Percentiles rank a stretch among this genome's conserved stretches.
Evolutionary conservation across 2,329 filamentous ascomycete species (phyloP).

Genomic region (Ascochyta koolunga): DNA sequence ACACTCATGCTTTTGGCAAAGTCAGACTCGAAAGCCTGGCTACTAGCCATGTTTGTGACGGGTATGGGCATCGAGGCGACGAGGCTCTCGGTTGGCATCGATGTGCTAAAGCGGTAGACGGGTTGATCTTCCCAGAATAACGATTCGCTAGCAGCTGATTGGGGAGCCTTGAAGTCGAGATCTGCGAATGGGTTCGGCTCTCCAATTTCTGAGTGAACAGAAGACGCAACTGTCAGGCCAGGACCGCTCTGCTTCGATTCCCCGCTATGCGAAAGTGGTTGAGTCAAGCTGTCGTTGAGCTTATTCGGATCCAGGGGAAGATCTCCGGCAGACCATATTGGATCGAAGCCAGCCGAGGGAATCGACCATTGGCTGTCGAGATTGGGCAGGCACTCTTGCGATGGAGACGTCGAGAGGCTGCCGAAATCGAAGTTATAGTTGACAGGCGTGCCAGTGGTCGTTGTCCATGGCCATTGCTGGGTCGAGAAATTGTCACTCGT

Average conservation of each 20-base stretch:
- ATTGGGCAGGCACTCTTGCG: slow-evolving; percentile 46
- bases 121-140: slow-evolving; percentile 48
- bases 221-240: slow-evolving; percentile 49
- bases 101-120: slow-evolving; percentile 39
- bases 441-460: slow-evolving; percentile 31
- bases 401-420: slow-evolving; percentile 48
- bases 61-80: slow-evolving; percentile 34
- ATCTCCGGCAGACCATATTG: slow-evolving; percentile 49
- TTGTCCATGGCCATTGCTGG: slow-evolving; percentile 44
- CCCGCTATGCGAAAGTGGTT: slow-evolving; percentile 50
- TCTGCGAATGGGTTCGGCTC: slow-evolving; percentile 44
- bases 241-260: slow-evolving; percentile 50
- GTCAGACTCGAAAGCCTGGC: slow-evolving; percentile 37
- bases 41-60: slow-evolving; percentile 26
- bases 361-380: slow-evolving; percentile 45
- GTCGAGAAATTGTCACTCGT: slow-evolving; percentile 39
- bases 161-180: slow-evolving; percentile 41
- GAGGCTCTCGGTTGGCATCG: slow-evolving; percentile 31
- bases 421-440: slow-evolving; percentile 41
- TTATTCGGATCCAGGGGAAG: slow-evolving; percentile 49
- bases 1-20: slow-evolving; percentile 36
- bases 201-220: slow-evolving; percentile 50
- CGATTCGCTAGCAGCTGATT: slow-evolving; percentile 40
- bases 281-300: slow-evolving; percentile 41
- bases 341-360: slow-evolving; percentile 43